These are phyloP conservation scores for Toxicodendron radicans DNA, from an alignment of 345 rosid species.

Conservation along the genomic window DNA sequence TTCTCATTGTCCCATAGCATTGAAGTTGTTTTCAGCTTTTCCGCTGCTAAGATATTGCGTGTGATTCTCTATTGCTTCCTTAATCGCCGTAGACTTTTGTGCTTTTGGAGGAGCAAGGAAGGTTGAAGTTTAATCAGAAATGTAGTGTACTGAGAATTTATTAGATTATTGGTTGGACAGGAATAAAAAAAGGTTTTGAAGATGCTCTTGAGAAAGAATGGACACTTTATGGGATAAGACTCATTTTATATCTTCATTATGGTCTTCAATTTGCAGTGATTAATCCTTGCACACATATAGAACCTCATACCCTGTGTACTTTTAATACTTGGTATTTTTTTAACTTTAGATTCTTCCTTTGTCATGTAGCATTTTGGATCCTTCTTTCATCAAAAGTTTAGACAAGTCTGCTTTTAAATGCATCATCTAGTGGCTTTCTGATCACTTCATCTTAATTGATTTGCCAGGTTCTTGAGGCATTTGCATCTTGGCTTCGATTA, in stretches of 20 bases:
- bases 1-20: not conserved
- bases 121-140: not conserved
- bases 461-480: slow-evolving; percentile 95
- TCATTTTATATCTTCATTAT: not conserved
- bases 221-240: not conserved
- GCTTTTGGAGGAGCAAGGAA: not conserved
- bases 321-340: too few relatives aligned
- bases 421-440: slow-evolving; percentile 24
- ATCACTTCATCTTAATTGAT: slow-evolving; percentile 24
- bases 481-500: slow-evolving; percentile 96
- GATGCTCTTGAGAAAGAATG: not conserved
- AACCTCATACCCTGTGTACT: not conserved
- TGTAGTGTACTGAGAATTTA: not conserved
- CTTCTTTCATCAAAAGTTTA: too few relatives aligned
- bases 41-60: not conserved
- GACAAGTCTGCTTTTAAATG: not conserved
- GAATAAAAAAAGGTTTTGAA: not conserved
- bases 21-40: not conserved
- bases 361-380: too few relatives aligned
- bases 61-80: not conserved
- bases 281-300: not conserved
- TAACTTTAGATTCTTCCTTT: not conserved
- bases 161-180: too few relatives aligned
- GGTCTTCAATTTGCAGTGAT: not conserved
- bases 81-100: too few relatives aligned